Evolutionary conservation across 305 asterid species (phyloP).

Genomic region (Solanum aculeatissimum): DNA sequence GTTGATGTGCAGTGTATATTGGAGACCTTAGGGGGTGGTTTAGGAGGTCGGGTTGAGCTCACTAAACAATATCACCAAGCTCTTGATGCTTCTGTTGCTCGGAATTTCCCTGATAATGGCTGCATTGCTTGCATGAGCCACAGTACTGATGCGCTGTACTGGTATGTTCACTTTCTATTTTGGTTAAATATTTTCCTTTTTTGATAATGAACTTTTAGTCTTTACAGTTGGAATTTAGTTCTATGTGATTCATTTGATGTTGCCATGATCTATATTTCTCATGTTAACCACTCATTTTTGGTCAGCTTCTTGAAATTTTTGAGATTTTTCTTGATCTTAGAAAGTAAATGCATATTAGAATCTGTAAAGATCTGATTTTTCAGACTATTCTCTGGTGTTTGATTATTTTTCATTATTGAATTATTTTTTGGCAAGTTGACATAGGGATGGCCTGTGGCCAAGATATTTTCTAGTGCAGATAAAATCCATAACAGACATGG

Average conservation of each 20-base stretch:
- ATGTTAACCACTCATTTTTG: neutral
- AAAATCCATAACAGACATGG: neutral
- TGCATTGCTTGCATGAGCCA: slow-evolving; percentile 97
- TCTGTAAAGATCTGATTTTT: neutral
- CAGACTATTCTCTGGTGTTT: neutral
- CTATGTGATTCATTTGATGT: neutral
- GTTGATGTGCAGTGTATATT: slow-evolving; percentile 78
- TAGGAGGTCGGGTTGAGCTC: slow-evolving; percentile 81
- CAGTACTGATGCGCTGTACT: slow-evolving; percentile 74
- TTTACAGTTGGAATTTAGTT: neutral
- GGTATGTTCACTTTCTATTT: slow-evolving; percentile 24
- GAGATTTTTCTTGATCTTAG: neutral
- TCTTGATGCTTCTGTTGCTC: slow-evolving; percentile 73
- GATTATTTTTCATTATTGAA: neutral
- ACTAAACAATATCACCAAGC: slow-evolving; percentile 85
- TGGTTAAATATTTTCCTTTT: neutral
- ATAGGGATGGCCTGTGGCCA: neutral
- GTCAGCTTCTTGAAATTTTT: neutral
- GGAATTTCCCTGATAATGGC: slow-evolving; percentile 78
- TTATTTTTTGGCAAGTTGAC: neutral
- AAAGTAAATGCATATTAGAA: neutral
- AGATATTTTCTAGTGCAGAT: neutral
- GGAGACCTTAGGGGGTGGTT: slow-evolving; percentile 84
- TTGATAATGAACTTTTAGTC: neutral
- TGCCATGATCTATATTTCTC: neutral